These are phyloP conservation scores for Rhizophagus sp. DNA, from an alignment of 192 early-diverging fungal genomes.

Conservation along the genomic window DNA sequence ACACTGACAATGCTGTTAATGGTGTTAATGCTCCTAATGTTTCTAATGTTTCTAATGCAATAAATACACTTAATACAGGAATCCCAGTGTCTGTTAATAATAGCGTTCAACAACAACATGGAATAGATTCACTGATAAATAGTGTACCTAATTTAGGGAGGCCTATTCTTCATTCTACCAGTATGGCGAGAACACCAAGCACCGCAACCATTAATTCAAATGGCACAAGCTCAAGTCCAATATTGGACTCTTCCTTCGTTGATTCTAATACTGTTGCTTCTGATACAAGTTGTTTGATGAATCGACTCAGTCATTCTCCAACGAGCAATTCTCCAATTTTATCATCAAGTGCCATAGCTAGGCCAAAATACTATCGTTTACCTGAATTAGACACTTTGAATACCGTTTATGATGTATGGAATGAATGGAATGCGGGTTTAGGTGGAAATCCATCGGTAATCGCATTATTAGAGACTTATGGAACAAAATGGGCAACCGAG, in stretches of 20 bases:
- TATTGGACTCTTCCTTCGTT: not conserved
- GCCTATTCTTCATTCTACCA: not conserved
- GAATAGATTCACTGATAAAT: not conserved
- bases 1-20: not conserved
- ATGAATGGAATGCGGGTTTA: constrained; percentile 24
- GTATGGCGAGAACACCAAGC: constrained; percentile 9
- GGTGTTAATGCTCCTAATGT: not conserved
- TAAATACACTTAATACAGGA: not conserved
- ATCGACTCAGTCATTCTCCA: not conserved
- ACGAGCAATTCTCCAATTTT: not conserved
- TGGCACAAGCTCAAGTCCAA: not conserved
- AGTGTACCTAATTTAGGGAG: not conserved
- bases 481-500: constrained; percentile 16
- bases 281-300: not conserved
- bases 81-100: not conserved
- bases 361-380: constrained; percentile 7
- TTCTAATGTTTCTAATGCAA: not conserved
- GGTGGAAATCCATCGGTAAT: constrained; percentile 24
- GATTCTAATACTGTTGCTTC: not conserved
- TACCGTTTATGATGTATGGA: constrained; percentile 27
- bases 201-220: constrained; percentile 1
- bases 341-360: not conserved
- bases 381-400: constrained; percentile 15
- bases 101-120: not conserved
- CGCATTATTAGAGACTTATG: constrained; percentile 12